A percentile compares a stretch with the other conserved stretches of the same genome.
These are phyloP conservation scores for Xylaria sp. DNA, from an alignment of 2,329 filamentous ascomycete genomes.

Conservation along the genomic window DNA sequence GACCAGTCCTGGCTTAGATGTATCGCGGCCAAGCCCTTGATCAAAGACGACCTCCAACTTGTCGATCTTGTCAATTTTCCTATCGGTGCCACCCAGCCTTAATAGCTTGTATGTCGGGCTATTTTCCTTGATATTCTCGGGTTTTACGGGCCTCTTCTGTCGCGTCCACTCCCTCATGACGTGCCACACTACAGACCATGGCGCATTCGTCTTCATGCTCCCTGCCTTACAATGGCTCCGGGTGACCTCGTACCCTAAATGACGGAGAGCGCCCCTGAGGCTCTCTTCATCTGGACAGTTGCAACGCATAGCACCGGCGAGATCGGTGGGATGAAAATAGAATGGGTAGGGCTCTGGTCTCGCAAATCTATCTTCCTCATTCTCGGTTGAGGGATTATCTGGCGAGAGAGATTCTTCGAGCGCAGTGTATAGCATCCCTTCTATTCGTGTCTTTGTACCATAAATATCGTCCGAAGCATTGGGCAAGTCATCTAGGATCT, in stretches of 20 bases:
- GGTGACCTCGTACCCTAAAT: conserved; percentile 83
- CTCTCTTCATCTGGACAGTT: conserved; percentile 81
- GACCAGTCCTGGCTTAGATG: conserved; percentile 74
- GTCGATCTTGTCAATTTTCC: conserved; percentile 44
- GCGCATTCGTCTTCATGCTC: conserved; percentile 92
- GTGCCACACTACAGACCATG: conserved; percentile 91
- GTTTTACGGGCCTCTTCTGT: conserved; percentile 81
- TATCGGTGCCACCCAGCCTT: conserved; percentile 53
- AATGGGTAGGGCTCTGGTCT: conserved; percentile 81
- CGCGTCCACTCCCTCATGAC: conserved; percentile 91
- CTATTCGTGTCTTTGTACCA: conserved; percentile 80
- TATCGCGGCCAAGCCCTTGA: conserved; percentile 78
- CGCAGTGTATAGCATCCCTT: conserved; percentile 91
- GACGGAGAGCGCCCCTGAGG: conserved; percentile 81
- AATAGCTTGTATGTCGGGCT: conserved; percentile 79
- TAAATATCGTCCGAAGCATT: conserved; percentile 75
- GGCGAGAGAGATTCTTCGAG: conserved; percentile 73
- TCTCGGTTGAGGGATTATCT: conserved; percentile 40
- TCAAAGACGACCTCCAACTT: conserved; percentile 72
- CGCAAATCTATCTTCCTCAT: conserved; percentile 64
- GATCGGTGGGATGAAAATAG: conserved; percentile 80
- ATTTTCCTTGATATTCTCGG: conserved; percentile 73
- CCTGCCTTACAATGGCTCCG: conserved; percentile 90
- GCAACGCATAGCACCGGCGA: conserved; percentile 82
- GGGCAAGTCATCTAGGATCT: conserved; percentile 78